Conservation (phyloP, 176 grass and related monocot genomes). For the Dactylis glomerata region DNA sequence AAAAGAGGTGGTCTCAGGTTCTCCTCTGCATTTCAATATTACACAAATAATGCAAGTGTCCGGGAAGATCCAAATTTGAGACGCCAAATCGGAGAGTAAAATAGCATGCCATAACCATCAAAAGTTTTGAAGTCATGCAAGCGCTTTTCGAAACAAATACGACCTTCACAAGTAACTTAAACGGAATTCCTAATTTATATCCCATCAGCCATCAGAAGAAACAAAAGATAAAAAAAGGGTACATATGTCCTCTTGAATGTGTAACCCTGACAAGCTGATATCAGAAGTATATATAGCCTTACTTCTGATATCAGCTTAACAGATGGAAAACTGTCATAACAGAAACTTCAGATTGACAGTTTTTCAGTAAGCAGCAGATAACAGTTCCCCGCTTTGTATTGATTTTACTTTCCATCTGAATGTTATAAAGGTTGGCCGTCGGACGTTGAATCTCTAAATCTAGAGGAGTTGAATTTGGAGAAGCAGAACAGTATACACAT, state of each 20-base stretch:
- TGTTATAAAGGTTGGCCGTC: background rate
- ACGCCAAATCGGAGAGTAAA: background rate
- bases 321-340: too few relatives aligned
- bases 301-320: too few relatives aligned
- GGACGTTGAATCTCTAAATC: background rate
- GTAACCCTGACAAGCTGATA: background rate
- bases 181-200: background rate
- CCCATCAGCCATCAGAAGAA: background rate
- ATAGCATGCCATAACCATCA: background rate
- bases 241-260: background rate
- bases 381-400: background rate
- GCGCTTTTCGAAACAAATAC: background rate
- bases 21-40: conserved; percentile 2
- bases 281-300: background rate
- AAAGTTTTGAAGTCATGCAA: background rate
- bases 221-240: background rate
- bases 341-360: conserved; percentile 13
- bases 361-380: conserved; percentile 13
- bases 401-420: background rate
- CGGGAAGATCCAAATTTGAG: background rate
- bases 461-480: conserved; percentile 15
- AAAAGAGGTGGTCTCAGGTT: conserved; percentile 11
- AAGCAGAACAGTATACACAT: background rate
- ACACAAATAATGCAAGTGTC: background rate
- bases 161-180: background rate